A percentile compares a stretch with the other conserved stretches of the same genome.
Evolutionary conservation across 768 basidiomycete genomes (phyloP).

Genomic region (Boletus sp.): DNA sequence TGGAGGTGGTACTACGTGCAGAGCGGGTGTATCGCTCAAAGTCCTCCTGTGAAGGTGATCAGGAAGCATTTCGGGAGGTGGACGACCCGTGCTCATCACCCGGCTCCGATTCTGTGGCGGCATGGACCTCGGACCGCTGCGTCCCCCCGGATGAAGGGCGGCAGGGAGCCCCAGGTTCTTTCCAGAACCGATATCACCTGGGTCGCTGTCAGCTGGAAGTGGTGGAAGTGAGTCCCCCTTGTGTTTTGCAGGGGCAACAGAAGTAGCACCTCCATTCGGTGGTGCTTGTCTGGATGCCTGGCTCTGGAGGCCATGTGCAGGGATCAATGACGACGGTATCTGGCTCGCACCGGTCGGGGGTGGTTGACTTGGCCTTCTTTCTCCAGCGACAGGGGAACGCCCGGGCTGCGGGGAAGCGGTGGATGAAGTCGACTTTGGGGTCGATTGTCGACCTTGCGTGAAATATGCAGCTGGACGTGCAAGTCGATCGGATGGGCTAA

Average conservation of each 20-base stretch:
- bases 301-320: constrained; percentile 14
- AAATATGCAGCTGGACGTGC: constrained; percentile 37
- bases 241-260: constrained; percentile 9
- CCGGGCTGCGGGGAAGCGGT: constrained; percentile 13
- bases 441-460: constrained; percentile 21
- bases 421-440: constrained; percentile 11
- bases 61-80: constrained; percentile 9
- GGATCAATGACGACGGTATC: constrained; percentile 25
- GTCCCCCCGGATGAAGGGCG: constrained; percentile 42
- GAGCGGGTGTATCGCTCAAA: constrained; percentile 12
- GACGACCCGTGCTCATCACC: constrained; percentile 7
- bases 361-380: constrained; percentile 10
- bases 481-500: constrained; percentile 50
- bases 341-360: background rate
- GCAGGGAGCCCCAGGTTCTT: constrained; percentile 33
- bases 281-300: constrained; percentile 9
- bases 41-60: constrained; percentile 7
- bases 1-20: constrained; percentile 5
- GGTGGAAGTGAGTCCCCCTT: constrained; percentile 40
- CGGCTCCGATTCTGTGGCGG: constrained; percentile 16
- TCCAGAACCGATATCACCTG: constrained; percentile 23
- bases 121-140: constrained; percentile 18
- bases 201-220: constrained; percentile 31
- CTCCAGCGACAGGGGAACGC: constrained; percentile 6
- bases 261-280: constrained; percentile 6